Evolutionary conservation across 345 rosid species (phyloP).

Genomic region (Heritiera littoralis): DNA sequence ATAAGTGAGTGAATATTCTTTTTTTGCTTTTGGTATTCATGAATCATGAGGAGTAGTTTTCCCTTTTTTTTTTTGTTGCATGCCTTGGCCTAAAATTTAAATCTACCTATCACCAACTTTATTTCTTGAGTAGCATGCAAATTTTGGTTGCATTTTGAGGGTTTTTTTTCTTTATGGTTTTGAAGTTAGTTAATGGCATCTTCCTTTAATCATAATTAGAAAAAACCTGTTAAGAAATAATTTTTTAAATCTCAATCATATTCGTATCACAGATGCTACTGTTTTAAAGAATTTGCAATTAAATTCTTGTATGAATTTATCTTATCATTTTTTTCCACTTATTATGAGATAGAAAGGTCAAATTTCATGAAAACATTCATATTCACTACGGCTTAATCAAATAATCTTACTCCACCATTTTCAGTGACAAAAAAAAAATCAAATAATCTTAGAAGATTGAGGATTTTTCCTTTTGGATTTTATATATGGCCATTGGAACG

Average conservation of each 20-base stretch:
- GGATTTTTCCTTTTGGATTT: too few relatives aligned
- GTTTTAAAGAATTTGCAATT: too few relatives aligned
- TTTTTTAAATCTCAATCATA: too few relatives aligned
- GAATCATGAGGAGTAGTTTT: too few relatives aligned
- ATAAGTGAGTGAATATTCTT: conserved; percentile 41
- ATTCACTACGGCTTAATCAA: not conserved
- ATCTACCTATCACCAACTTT: not conserved
- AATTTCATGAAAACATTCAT: not conserved
- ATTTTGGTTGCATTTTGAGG: not conserved
- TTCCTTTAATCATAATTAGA: not conserved
- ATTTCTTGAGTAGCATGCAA: not conserved
- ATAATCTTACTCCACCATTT: too few relatives aligned
- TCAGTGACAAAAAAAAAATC: too few relatives aligned
- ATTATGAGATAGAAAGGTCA: not conserved
- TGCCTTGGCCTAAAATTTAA: not conserved
- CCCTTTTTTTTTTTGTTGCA: too few relatives aligned
- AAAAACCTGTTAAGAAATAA: too few relatives aligned
- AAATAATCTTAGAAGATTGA: too few relatives aligned
- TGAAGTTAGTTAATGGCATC: not conserved
- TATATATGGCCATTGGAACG: too few relatives aligned
- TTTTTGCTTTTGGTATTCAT: not conserved
- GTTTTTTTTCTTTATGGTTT: not conserved
- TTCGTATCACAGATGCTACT: too few relatives aligned
- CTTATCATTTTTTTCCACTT: not conserved
- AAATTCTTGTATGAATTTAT: not conserved